These are phyloP conservation scores for Fusarium sp. DNA, from an alignment of 2,329 filamentous ascomycete genomes.

Conservation along the genomic window DNA sequence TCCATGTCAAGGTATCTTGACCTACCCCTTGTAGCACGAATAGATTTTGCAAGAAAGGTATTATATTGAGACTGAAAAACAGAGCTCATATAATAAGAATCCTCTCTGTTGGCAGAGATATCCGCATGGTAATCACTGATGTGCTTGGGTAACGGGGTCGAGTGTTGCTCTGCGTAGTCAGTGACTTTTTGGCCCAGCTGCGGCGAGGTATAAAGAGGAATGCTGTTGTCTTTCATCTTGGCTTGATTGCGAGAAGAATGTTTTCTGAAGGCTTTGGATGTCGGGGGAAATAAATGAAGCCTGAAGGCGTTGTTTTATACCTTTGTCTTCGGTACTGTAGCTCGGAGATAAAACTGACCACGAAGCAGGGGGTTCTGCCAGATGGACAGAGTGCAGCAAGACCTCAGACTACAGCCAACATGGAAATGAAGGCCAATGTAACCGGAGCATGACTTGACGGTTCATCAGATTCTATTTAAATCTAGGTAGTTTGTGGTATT, in stretches of 20 bases:
- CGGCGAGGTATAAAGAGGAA: constrained; percentile 53
- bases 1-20: neutral
- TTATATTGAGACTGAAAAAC: constrained; percentile 53
- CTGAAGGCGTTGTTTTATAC: neutral
- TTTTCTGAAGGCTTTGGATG: neutral
- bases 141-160: constrained; percentile 51
- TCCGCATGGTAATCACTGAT: constrained; percentile 53
- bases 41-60: constrained; percentile 51
- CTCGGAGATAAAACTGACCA: constrained; percentile 23
- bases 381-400: neutral
- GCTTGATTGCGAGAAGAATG: neutral
- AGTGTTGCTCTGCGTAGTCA: constrained; percentile 54
- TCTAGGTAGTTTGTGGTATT: neutral
- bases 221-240: constrained; percentile 51
- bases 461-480: neutral
- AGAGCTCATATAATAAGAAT: constrained; percentile 52
- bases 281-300: neutral
- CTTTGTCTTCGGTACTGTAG: constrained; percentile 8
- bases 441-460: neutral
- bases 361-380: neutral
- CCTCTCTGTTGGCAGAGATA: constrained; percentile 34
- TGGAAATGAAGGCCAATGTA: neutral
- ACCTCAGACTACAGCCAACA: neutral
- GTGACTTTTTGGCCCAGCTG: constrained; percentile 52
- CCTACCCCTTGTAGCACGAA: constrained; percentile 52